These are phyloP conservation scores for Xerocomellus amylosporus DNA, from an alignment of 768 basidiomycete genomes.

Conservation along the genomic window DNA sequence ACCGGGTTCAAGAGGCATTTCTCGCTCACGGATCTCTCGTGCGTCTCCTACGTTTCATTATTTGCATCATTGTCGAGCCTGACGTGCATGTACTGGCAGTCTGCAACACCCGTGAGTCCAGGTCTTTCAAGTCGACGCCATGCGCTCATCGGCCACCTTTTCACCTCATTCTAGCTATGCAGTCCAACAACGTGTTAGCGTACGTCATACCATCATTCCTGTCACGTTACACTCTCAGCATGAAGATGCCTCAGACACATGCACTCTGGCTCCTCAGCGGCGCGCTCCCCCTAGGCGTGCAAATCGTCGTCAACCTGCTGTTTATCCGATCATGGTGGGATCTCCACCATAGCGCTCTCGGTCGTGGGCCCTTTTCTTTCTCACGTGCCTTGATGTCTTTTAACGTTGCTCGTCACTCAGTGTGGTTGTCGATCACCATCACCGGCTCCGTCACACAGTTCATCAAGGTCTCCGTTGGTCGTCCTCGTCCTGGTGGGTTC, in stretches of 20 bases:
- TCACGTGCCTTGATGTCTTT: background rate
- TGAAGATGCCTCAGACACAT: conserved; percentile 22
- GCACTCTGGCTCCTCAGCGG: conserved; percentile 43
- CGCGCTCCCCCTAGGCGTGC: conserved; percentile 64
- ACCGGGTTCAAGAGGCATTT: conserved; percentile 75
- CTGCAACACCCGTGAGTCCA: conserved; percentile 38
- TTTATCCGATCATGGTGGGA: conserved; percentile 86
- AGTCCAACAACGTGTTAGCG: conserved; percentile 60
- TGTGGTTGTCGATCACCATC: conserved; percentile 67
- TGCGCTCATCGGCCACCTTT: background rate
- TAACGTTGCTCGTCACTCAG: conserved; percentile 32
- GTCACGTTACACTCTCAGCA: background rate
- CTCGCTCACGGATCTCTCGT: conserved; percentile 75
- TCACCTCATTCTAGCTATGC: conserved; percentile 46
- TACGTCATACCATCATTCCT: conserved; percentile 33
- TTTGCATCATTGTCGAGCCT: conserved; percentile 1
- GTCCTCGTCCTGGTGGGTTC: conserved; percentile 74
- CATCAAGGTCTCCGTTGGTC: conserved; percentile 80
- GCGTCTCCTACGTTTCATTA: conserved; percentile 29
- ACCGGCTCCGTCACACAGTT: conserved; percentile 80
- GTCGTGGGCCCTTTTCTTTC: conserved; percentile 16
- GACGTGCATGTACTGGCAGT: conserved; percentile 22
- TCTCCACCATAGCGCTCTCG: conserved; percentile 61
- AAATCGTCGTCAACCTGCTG: conserved; percentile 63
- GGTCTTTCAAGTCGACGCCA: background rate